A percentile compares a stretch with the other conserved stretches of the same genome.
Conservation (phyloP, 2,329 filamentous ascomycete genomes). For the Sordariomycetes sp. region DNA sequence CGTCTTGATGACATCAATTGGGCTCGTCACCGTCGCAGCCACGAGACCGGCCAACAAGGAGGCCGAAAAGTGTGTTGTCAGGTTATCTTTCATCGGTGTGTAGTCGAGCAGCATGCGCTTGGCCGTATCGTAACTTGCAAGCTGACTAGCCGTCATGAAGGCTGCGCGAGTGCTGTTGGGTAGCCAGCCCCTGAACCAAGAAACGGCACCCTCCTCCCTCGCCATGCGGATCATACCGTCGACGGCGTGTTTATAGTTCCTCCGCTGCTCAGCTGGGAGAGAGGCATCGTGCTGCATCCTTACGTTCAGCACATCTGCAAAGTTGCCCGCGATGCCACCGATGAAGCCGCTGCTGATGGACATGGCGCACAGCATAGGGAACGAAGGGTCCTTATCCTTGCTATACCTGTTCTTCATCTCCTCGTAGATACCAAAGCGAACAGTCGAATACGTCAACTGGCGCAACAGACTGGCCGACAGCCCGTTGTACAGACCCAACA, state of each 20-base stretch:
- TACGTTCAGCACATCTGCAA: slow-evolving; percentile 92
- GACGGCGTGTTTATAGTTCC: slow-evolving; percentile 84
- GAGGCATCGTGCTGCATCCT: slow-evolving; percentile 94
- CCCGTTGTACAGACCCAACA: slow-evolving; percentile 80
- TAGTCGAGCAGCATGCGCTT: slow-evolving; percentile 60
- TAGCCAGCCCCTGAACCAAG: slow-evolving; percentile 77
- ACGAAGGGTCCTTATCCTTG: slow-evolving; percentile 45
- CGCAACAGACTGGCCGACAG: slow-evolving; percentile 87
- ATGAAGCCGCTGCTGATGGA: slow-evolving; percentile 77
- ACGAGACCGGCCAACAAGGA: slow-evolving; percentile 73
- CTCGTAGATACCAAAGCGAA: slow-evolving; percentile 94
- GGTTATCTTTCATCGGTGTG: slow-evolving; percentile 58
- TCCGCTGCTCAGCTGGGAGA: slow-evolving; percentile 60
- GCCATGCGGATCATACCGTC: slow-evolving; percentile 82
- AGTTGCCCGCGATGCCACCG: slow-evolving; percentile 85
- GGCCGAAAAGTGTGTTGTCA: slow-evolving; percentile 71
- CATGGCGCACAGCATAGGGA: slow-evolving; percentile 72
- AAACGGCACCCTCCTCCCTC: slow-evolving; percentile 67
- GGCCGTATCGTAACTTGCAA: slow-evolving; percentile 78
- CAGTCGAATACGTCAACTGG: slow-evolving; percentile 92
- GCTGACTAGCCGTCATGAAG: slow-evolving; percentile 80
- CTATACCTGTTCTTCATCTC: slow-evolving; percentile 66
- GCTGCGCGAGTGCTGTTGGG: slow-evolving; percentile 74
- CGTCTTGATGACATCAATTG: slow-evolving; percentile 85
- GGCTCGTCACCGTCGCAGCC: slow-evolving; percentile 76